A percentile compares a stretch with the other conserved stretches of the same genome.
These are phyloP conservation scores for Sextonia rubra DNA, from an alignment of 164 flowering plant species.

Conservation along the genomic window DNA sequence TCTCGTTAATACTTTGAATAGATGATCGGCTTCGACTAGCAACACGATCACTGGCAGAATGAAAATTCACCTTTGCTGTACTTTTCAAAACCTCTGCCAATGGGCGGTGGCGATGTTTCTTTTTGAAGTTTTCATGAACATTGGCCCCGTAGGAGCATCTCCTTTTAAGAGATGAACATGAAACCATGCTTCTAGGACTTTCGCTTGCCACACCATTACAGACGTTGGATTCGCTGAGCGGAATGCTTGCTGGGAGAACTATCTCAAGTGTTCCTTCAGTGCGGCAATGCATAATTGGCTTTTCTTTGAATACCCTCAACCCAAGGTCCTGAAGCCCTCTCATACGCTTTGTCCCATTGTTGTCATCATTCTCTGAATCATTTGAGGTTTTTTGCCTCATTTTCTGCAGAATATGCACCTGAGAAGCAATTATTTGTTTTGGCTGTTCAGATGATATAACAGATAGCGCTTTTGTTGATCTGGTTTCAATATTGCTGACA, in stretches of 20 bases:
- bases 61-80: constrained; percentile 61
- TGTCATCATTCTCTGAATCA: constrained; percentile 91
- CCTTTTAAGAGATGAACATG: constrained; percentile 39
- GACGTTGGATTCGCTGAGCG: constrained; percentile 23
- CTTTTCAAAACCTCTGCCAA: constrained; percentile 38
- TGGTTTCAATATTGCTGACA: constrained; percentile 27
- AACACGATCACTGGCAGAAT: constrained; percentile 46
- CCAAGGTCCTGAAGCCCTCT: constrained; percentile 84
- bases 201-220: constrained; percentile 27
- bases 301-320: constrained; percentile 29
- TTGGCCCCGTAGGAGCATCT: constrained; percentile 44
- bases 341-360: constrained; percentile 74
- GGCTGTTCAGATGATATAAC: constrained; percentile 60
- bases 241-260: constrained; percentile 29
- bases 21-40: constrained; percentile 34
- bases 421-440: constrained; percentile 24
- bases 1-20: constrained; percentile 32
- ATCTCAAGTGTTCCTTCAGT: constrained; percentile 28
- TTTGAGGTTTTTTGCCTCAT: constrained; percentile 62
- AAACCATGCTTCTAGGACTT: constrained; percentile 24
- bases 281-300: constrained; percentile 10
- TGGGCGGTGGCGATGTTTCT: constrained; percentile 54
- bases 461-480: constrained; percentile 50
- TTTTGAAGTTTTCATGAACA: constrained; percentile 54
- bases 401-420: constrained; percentile 30